Base-by-base conservation (phyloP, 1,284 basidiomycete genomes). In the Fistulina hepatica region DNA sequence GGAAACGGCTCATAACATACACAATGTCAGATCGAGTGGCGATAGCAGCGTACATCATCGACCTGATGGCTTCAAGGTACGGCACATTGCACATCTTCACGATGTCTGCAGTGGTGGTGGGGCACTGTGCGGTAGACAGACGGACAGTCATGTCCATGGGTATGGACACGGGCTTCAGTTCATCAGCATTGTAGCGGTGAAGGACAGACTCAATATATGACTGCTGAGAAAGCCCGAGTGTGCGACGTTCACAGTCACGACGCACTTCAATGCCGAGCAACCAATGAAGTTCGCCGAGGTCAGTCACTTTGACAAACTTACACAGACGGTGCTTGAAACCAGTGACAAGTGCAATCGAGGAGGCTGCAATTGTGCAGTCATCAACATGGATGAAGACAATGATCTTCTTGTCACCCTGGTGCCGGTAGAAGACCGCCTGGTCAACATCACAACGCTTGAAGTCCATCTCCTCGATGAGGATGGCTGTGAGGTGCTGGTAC, bases 351-450 rank as follows among this genome's bases (percentile, higher is more conserved):
- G 13, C 26, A 2, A 28, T 19, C 12, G 27, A 13, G 13, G 24
- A 49, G 5, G 48, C 42, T 11, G 32, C 33, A 20, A 56, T 45
- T 2, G 49, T 45, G 17, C 46, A 47, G 42, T 62, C 56, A 39
- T 62, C 57, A 19, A 59, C 52, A 39, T 58, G 53, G 19, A 58
- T 36, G 24, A 60, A 45, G 43, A 35, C 21, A 15, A 35, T 23
- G 22, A n/a, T n/a, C n/a, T n/a, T n/a, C n/a, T n/a, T n/a, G n/a
- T n/a, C n/a, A n/a, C 31, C 37, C n/a, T n/a, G n/a, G n/a, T 30
- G 17, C 6, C 6, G n/a, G 27, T 13, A 6, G 27, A 30, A 43
- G 31, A 44, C 42, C 7, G 39, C 30, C 4, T 44, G 39, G 35
- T 44, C 39, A 12, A 35, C 21, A 11, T 26, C 26, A 7, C n/a